Conservation (phyloP, 2,329 filamentous ascomycete species). For the Parafenestella ontariensis region DNA sequence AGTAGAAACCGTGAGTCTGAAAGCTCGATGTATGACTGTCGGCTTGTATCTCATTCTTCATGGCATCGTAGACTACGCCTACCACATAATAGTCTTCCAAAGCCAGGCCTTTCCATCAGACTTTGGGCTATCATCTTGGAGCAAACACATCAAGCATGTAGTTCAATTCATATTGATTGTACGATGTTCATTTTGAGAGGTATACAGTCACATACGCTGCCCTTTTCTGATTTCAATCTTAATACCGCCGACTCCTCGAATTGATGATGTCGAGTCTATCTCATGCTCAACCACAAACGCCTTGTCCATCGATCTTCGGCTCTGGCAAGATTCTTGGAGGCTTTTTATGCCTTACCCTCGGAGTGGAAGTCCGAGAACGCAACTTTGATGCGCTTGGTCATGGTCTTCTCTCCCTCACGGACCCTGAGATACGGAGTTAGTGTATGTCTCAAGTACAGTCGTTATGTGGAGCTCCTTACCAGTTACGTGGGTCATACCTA, state of each 20-base stretch:
- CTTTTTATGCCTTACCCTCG: constrained; percentile 73
- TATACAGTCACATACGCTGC: constrained; percentile 18
- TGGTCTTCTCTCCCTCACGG: constrained; percentile 92
- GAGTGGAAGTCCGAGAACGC: constrained; percentile 75
- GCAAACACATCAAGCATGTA: background rate
- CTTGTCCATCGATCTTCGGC: constrained; percentile 10
- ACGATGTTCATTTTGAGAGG: background rate
- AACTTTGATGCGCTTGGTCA: constrained; percentile 64
- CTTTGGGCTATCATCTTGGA: background rate
- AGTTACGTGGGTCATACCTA: background rate
- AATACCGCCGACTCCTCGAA: constrained; percentile 2
- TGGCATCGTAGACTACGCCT: too few relatives aligned
- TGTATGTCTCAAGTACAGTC: background rate
- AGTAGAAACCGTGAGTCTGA: too few relatives aligned
- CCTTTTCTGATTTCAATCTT: constrained; percentile 9
- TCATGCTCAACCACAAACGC: constrained; percentile 23
- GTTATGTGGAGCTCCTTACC: background rate
- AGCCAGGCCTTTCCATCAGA: too few relatives aligned
- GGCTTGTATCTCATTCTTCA: too few relatives aligned
- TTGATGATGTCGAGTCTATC: constrained; percentile 12
- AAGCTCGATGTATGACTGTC: too few relatives aligned
- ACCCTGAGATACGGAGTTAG: constrained; percentile 77
- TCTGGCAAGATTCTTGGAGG: background rate
- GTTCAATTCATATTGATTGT: background rate
- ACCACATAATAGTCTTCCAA: too few relatives aligned